phyloP scores from a whole-genome alignment of 768 basidiomycete genomes.

The Amanita molliuscula region DNA sequence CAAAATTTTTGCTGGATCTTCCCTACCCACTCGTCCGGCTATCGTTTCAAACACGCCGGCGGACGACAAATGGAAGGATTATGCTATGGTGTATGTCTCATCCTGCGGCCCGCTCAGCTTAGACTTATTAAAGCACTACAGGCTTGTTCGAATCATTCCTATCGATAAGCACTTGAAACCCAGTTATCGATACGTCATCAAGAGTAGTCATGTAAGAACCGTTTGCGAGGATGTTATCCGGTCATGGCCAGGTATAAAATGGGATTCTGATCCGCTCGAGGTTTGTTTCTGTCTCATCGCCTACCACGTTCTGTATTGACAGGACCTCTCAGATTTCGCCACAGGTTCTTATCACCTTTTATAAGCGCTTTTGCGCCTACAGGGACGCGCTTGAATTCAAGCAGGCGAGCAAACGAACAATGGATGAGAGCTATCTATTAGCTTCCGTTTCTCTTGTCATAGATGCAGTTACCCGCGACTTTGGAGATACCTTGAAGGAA shows the following conservation, averaged over 20 bases:
- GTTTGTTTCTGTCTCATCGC: conserved; percentile 15
- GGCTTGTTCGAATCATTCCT: conserved; percentile 43
- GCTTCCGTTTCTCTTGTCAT: conserved; percentile 40
- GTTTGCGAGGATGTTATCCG: conserved; percentile 50
- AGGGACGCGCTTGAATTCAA: conserved; percentile 21
- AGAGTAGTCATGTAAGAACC: conserved; percentile 46
- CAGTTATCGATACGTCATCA: conserved; percentile 43
- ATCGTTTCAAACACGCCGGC: conserved; percentile 22
- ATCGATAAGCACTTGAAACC: conserved; percentile 27
- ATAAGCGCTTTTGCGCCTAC: conserved; percentile 34
- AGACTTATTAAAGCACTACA: conserved; percentile 10
- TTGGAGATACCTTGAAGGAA: conserved; percentile 33
- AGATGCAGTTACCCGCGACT: conserved; percentile 37
- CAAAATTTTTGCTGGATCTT: conserved; percentile 38
- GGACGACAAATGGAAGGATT: conserved; percentile 50
- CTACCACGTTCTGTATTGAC: conserved; percentile 1
- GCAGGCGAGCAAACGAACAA: conserved; percentile 24
- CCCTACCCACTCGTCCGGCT: conserved; percentile 17
- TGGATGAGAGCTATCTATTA: conserved; percentile 32
- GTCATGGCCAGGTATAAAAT: conserved; percentile 49
- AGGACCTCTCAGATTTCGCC: conserved; percentile 26
- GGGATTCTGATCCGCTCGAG: conserved; percentile 48
- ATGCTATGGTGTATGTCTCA: conserved; percentile 35
- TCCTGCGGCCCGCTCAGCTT: neutral
- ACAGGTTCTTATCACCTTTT: conserved; percentile 44